Base-by-base conservation (phyloP, 2,329 filamentous ascomycete species). In the Penicillium oxalicum region DNA sequence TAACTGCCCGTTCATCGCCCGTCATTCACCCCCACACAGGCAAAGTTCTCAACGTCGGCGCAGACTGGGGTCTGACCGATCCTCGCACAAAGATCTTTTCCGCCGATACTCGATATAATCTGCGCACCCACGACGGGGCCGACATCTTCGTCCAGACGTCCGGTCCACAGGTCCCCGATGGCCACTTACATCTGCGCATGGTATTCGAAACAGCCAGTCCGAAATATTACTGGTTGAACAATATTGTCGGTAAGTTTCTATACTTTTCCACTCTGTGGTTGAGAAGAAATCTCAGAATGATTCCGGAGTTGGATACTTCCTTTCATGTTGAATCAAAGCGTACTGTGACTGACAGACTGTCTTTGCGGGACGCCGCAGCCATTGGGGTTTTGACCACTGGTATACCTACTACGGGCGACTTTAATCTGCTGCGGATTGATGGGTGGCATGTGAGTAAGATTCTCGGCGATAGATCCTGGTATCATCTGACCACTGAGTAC, bases 221-320 rank as follows among this genome's bases (percentile, higher is more conserved):
- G 5, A 50, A 57, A 35, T 63, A 62, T 48, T 62, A 63, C 37
- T 63, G 61, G 61, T 37, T 62, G 49, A 63, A 63, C 45, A 60
- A 62, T 48, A 47, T 63, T 37, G 40, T 63, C 43, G 61, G 59
- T 62, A 40, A 44, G 59, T 52, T 5, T 13, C 3, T 1, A 9
- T 11, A 6, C 0, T 2, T 9, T 18, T 18, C 18, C 18, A 1
- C 18, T 2, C 1, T 18, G 18, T 18, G 18, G 18, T 18, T 18
- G 18, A 18, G 18, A 25, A 25, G 13, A 25, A 18, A 3, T 26
- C 4, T 11, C 13, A 2, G 4, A 5, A 9, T 1, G 7, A 8
- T 28, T 40, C 13, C 25, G 3, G 18, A 18, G 18, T 18, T 18
- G 18, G 18, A 18, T 18, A 18, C 18, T 18, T 18, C 18, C 18